A percentile compares a stretch with the other conserved stretches of the same genome.
Conservation (phyloP, 192 early-diverging fungal species). For the Backusella sp. region DNA sequence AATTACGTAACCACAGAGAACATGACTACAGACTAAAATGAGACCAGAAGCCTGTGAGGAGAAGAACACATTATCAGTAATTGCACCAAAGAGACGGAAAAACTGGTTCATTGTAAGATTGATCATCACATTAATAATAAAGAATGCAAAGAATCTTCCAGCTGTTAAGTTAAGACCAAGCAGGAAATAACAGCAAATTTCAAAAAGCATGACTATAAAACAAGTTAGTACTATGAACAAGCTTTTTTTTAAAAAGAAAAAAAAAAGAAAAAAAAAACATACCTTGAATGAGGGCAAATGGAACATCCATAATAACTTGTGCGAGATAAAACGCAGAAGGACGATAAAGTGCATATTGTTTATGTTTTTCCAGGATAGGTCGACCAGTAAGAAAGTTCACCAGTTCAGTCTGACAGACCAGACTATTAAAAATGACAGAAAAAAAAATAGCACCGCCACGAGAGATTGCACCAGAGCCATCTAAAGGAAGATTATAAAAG, state of each 20-base stretch:
- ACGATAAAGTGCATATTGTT: slow-evolving; percentile 66
- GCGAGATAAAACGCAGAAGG: slow-evolving; percentile 57
- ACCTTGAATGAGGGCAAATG: slow-evolving; percentile 44
- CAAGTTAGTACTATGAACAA: neutral
- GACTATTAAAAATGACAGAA: slow-evolving; percentile 49
- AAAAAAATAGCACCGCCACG: slow-evolving; percentile 79
- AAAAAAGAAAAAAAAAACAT: neutral
- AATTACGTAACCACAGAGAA: slow-evolving; percentile 61
- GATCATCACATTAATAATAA: slow-evolving; percentile 52
- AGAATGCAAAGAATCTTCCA: slow-evolving; percentile 58
- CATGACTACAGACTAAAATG: slow-evolving; percentile 47
- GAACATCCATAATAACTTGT: slow-evolving; percentile 53
- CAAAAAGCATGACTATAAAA: slow-evolving; percentile 55
- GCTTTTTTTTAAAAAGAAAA: neutral
- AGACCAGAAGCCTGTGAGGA: slow-evolving; percentile 54
- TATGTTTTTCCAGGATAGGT: slow-evolving; percentile 77
- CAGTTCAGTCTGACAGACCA: slow-evolving; percentile 67
- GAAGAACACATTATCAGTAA: slow-evolving; percentile 48
- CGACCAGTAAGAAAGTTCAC: slow-evolving; percentile 71
- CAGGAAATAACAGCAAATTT: slow-evolving; percentile 60
- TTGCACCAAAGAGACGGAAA: slow-evolving; percentile 55
- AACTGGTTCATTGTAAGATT: slow-evolving; percentile 55
- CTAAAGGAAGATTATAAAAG: slow-evolving; percentile 59
- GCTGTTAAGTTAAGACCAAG: slow-evolving; percentile 50
- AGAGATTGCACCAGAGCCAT: slow-evolving; percentile 66